Percentiles rank a stretch among this genome's conserved stretches.
Evolutionary conservation across 2,329 filamentous ascomycete species (phyloP).

Genomic region (Torrubiellomyces zombiae): DNA sequence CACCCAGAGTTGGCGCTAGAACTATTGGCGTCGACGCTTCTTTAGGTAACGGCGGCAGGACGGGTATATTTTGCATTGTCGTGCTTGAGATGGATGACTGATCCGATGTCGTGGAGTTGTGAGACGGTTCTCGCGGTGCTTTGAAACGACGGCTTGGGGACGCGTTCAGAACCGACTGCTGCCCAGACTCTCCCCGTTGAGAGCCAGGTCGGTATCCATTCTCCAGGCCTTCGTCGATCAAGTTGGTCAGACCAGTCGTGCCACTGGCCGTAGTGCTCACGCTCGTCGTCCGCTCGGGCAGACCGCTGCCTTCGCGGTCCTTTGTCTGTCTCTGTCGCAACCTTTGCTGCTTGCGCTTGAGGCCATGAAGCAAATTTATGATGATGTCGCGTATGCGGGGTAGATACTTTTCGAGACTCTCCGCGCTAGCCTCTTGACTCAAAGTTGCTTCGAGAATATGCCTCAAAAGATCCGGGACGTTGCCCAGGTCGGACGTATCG

Average conservation of each 20-base stretch:
- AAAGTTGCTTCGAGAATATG: slow-evolving; percentile 89
- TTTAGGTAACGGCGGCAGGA: slow-evolving; percentile 54
- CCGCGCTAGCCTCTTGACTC: slow-evolving; percentile 86
- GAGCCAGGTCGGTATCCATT: slow-evolving; percentile 29
- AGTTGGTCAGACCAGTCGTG: slow-evolving; percentile 36
- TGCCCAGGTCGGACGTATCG: slow-evolving; percentile 83
- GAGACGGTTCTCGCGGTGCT: slow-evolving; percentile 33
- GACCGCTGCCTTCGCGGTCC: slow-evolving; percentile 30
- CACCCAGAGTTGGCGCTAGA: slow-evolving; percentile 18
- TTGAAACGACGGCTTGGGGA: slow-evolving; percentile 33
- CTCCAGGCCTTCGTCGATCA: slow-evolving; percentile 43
- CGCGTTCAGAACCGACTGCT: slow-evolving; percentile 14
- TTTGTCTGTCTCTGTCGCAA: slow-evolving; percentile 47
- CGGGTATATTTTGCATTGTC: slow-evolving; percentile 59
- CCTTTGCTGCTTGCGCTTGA: slow-evolving; percentile 94
- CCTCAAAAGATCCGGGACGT: slow-evolving; percentile 80
- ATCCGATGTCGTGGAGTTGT: slow-evolving; percentile 33
- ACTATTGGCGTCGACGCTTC: slow-evolving; percentile 39
- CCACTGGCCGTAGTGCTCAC: slow-evolving; percentile 40
- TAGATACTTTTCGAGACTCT: slow-evolving; percentile 85
- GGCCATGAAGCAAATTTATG: slow-evolving; percentile 85
- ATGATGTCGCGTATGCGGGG: slow-evolving; percentile 96
- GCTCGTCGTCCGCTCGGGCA: slow-evolving; percentile 37
- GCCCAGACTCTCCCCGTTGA: slow-evolving; percentile 14
- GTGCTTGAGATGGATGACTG: slow-evolving; percentile 56